Evolutionary conservation across 2,329 filamentous ascomycete species (phyloP), one percentile per base, ranked within the genome.

Genomic region (Colletotrichum filicis): DNA sequence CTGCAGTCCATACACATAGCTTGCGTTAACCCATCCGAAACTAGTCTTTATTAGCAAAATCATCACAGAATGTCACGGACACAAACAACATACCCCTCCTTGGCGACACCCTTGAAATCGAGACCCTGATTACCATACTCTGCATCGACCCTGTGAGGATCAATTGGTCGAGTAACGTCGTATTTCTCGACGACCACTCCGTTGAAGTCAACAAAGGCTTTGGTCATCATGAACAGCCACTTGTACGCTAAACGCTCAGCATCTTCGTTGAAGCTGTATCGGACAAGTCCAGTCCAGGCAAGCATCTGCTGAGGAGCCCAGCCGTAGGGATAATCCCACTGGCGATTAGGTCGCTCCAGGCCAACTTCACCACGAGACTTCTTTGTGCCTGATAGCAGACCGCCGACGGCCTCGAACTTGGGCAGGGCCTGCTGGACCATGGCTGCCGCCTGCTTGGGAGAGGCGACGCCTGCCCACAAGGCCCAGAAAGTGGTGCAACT

Each of bases 281-380:
- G 92, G 78, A 95, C 90, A 72, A 99, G 86, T 3, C 95, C 97
- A 1, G 94, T 95, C 97, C 97, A 99, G 1, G 97, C 96, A 55
- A 99, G 90, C 85, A 99, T 98, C 86, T 99, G 97, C 86, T 99
- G 97, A 37, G 97, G 97, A 68, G 97, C 97, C 97, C 97, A 99
- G 73, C 97, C 97, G 80, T 97, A 98, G 0, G 97, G 97, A 81
- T 95, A 98, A 82, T 99, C 97, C 97, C 97, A 99, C 82, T 99
- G 97, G 77, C 97, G 92, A 82, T 98, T 98, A 8, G 97, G 97
- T 60, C 96, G 90, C 77, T 95, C 91, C 52, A 98, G 83, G 14
- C 93, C 92, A 74, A 98, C 87, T 37, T 88, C 86, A 53, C 97
- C 97, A 57, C 97, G 93, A 67, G 95, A 98, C 82, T 95, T 91